These are phyloP conservation scores for Cercospora sp. DNA, from an alignment of 2,329 filamentous ascomycete genomes.

Conservation along the genomic window DNA sequence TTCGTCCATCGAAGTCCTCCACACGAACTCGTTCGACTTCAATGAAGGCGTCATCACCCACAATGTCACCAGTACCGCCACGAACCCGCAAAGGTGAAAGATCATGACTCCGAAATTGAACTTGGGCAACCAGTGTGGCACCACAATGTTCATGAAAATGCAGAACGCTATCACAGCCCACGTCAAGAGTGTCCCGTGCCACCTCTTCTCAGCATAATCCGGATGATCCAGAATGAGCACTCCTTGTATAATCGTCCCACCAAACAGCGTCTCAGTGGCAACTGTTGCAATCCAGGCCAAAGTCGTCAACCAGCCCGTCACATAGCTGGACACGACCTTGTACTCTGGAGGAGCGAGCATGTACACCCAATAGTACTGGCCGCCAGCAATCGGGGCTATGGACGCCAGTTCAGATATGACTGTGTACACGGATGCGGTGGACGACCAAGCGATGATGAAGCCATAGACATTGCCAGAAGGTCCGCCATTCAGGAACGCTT, in stretches of 20 bases:
- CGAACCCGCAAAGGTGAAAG: constrained; percentile 56
- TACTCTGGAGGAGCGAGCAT: constrained; percentile 47
- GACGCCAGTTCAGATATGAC: constrained; percentile 52
- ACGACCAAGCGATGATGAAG: constrained; percentile 55
- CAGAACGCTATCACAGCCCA: constrained; percentile 44
- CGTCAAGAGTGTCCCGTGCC: constrained; percentile 46
- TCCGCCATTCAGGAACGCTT: constrained; percentile 49
- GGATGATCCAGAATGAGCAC: constrained; percentile 43
- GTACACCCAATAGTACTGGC: constrained; percentile 51
- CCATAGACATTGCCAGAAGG: constrained; percentile 54
- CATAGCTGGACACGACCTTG: constrained; percentile 47
- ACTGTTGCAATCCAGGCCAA: constrained; percentile 49
- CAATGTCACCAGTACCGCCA: constrained; percentile 54
- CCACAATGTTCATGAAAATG: constrained; percentile 51
- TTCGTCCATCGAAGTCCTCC: constrained; percentile 36
- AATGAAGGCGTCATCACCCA: constrained; percentile 34
- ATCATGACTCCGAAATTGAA: constrained; percentile 49
- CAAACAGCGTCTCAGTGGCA: constrained; percentile 46
- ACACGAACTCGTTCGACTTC: constrained; percentile 34
- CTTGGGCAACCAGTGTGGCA: constrained; percentile 44
- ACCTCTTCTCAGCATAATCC: constrained; percentile 39
- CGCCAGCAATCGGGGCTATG: constrained; percentile 50
- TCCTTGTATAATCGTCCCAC: constrained; percentile 47
- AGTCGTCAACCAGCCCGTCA: constrained; percentile 48
- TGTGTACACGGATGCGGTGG: constrained; percentile 51